Evolutionary conservation across 805 yeast genomes (phyloP), one percentile per base, ranked within the genome.

Genomic region (Scheffersomyces lignosus): DNA sequence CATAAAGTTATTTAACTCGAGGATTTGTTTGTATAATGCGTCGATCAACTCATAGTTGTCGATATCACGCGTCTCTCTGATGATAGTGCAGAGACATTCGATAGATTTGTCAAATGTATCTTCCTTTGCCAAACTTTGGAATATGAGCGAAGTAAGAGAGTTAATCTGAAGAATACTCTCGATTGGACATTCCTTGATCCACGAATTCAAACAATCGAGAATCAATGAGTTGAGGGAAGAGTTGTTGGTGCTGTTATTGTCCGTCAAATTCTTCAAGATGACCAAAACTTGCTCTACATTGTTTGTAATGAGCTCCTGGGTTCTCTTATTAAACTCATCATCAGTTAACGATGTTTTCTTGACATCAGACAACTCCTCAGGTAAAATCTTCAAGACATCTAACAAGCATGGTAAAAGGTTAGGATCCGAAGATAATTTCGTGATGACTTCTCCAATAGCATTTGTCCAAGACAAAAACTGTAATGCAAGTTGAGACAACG

Each of bases 121-220:
- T 20, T 80, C 84, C 26, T 83, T 60, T 1, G 87, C 78, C 30
- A 70, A 51, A 6, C 70, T 58, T 33, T 72, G 73, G 58, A 90
- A 86, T 18, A 90, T 76, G 41, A 89, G 64, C 5, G 75, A 67
- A 16, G 89, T 78, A 28, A 93, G 64, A 1, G 93, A 77, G 14
- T 79, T 70, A 32, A 79, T 71, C 7, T 76, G 62, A 29, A 91
- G 62, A n/a, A 93, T 66, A 32, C 78, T 73, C 35, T 78, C 81
- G 18, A 91, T 72, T 3, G 91, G 86, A 33, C 88, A 78, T 58
- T 95, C 99, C 44, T 74, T 75, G 41, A 93, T 81, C 99, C 99
- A 93, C 15, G 95, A 84, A 48, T 83, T 81, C 39, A 95, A 66
- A 61, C 96, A 85, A 44, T 80, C 83, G 39, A 91, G 71, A 4